Percentiles rank a stretch among this genome's conserved stretches.
Conservation (phyloP, 2,329 filamentous ascomycete genomes). For the Fusarium torreyae region DNA sequence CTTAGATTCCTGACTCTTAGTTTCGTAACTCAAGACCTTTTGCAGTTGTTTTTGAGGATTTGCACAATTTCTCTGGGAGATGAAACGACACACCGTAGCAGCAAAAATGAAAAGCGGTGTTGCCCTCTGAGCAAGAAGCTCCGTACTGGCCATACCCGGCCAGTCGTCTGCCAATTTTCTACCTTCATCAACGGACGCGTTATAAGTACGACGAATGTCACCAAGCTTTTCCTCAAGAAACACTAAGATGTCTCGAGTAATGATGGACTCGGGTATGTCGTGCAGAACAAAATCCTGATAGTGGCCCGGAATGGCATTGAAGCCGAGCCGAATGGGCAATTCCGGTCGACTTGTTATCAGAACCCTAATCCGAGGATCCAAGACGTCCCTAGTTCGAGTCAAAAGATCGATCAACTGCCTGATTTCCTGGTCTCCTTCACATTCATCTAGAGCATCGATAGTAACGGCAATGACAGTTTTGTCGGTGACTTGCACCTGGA, state of each 20-base stretch:
- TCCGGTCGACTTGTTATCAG: conserved; percentile 63
- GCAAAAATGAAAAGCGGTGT: conserved; percentile 57
- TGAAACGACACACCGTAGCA: conserved; percentile 53
- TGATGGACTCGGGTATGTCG: conserved; percentile 48
- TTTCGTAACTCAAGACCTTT: conserved; percentile 43
- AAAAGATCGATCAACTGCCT: neutral
- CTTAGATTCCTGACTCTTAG: conserved; percentile 11
- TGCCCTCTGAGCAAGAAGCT: conserved; percentile 48
- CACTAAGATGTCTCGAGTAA: conserved; percentile 56
- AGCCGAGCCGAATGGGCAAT: conserved; percentile 56
- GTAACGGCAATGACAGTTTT: conserved; percentile 27
- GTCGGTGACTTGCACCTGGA: accelerated
- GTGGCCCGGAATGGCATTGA: conserved; percentile 47
- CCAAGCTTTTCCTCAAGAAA: conserved; percentile 54
- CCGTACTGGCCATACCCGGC: conserved; percentile 3
- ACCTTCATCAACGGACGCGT: conserved; percentile 2
- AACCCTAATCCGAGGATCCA: conserved; percentile 44
- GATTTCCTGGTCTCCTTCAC: conserved; percentile 10
- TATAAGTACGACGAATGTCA: conserved; percentile 49
- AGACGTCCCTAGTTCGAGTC: neutral
- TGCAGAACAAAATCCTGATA: conserved; percentile 54
- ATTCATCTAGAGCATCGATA: conserved; percentile 54
- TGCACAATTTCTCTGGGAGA: conserved; percentile 35
- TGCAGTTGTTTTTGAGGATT: conserved; percentile 44
- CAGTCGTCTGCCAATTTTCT: conserved; percentile 11